phyloP scores from a whole-genome alignment of 2,329 filamentous ascomycete genomes.

The Penicillium aurantiogriseum region DNA sequence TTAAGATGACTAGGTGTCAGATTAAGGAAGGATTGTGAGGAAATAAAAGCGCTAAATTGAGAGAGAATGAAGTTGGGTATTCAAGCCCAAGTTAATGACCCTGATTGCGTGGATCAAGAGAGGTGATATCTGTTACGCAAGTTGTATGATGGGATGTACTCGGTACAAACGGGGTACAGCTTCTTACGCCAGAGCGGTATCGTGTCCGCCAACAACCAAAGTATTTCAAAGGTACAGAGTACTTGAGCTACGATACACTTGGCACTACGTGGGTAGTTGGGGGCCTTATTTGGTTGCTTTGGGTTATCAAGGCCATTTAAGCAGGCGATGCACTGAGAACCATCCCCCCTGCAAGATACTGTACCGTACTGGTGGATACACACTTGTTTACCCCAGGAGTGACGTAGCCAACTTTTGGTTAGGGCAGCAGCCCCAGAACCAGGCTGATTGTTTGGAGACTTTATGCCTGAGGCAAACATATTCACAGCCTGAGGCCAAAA shows the following conservation, averaged over 20 bases:
- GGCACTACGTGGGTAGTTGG: neutral
- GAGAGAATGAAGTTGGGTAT: conserved; percentile 21
- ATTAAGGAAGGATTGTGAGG: neutral
- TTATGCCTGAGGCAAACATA: conserved; percentile 26
- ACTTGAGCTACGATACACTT: neutral
- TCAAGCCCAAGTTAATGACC: conserved; percentile 23
- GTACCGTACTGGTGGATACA: conserved; percentile 20
- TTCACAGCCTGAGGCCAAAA: neutral
- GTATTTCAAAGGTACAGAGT: neutral
- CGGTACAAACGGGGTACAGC: conserved; percentile 14
- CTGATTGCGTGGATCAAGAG: conserved; percentile 24
- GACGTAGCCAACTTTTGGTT: conserved; percentile 26
- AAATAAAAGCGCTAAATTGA: conserved; percentile 10
- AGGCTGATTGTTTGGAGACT: neutral
- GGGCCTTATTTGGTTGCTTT: neutral
- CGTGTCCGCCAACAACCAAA: conserved; percentile 4
- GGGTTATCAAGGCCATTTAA: neutral
- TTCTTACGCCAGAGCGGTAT: neutral
- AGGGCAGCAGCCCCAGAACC: conserved; percentile 24
- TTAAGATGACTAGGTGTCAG: neutral
- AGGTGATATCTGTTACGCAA: conserved; percentile 22
- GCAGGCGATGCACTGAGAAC: neutral
- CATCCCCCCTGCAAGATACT: neutral
- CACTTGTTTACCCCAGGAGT: conserved; percentile 26
- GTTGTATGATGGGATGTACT: conserved; percentile 9